Evolutionary conservation across 2,329 filamentous ascomycete genomes (phyloP).

Genomic region (Chaetomium globosum): DNA sequence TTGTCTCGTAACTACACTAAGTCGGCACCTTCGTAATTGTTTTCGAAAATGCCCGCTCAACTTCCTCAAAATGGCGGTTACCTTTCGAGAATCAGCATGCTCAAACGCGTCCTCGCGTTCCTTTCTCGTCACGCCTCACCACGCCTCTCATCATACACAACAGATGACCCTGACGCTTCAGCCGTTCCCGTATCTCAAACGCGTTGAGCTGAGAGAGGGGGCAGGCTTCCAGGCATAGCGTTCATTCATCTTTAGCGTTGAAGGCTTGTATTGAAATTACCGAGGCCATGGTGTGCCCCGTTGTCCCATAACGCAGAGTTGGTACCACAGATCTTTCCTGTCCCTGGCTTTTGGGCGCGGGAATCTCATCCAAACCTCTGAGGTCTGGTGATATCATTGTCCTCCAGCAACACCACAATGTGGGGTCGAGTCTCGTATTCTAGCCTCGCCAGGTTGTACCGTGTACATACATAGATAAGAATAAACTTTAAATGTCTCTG

Average conservation of each 20-base stretch:
- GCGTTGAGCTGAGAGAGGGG: neutral
- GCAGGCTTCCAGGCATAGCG: neutral
- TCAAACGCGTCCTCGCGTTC: neutral
- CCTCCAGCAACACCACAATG: neutral
- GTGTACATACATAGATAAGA: neutral
- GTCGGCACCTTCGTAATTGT: neutral
- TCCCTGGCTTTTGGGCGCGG: too few relatives aligned
- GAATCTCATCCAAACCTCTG: neutral
- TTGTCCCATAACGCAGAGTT: neutral
- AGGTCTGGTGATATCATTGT: neutral
- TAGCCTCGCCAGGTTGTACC: neutral
- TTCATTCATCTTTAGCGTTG: neutral
- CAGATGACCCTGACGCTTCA: neutral
- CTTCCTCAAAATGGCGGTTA: neutral
- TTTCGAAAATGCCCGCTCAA: neutral
- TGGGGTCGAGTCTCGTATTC: neutral
- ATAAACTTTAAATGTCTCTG: neutral
- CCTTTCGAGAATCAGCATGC: conserved; percentile 1
- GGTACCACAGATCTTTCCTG: too few relatives aligned
- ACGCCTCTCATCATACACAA: conserved; percentile 16
- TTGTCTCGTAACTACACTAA: neutral
- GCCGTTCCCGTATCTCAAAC: neutral
- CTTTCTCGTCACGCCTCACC: neutral
- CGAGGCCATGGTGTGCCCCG: neutral
- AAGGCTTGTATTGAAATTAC: neutral